A percentile compares a stretch with the other conserved stretches of the same genome.
Conservation (phyloP, 441 rosid genomes). For the Pelargonium citronellum region DNA sequence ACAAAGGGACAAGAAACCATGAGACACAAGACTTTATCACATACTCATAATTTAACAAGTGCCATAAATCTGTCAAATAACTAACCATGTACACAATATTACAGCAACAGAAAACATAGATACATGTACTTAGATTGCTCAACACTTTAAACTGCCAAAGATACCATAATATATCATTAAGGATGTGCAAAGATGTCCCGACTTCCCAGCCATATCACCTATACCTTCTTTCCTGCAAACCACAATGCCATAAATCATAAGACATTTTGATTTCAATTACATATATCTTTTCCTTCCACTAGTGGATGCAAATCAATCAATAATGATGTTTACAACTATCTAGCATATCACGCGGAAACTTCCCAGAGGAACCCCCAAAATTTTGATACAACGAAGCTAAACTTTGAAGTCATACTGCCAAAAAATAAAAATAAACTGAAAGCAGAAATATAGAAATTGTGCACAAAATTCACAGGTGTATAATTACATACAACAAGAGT, state of each 20-base stretch:
- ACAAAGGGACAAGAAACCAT: too few species aligned
- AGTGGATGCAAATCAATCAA: too few species aligned
- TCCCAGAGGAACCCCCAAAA: background rate
- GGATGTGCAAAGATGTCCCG: background rate
- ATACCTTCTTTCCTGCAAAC: conserved; percentile 5
- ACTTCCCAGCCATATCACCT: background rate
- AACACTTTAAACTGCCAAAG: conserved; percentile 4
- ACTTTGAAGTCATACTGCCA: too few species aligned
- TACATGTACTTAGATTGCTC: background rate
- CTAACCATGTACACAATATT: background rate
- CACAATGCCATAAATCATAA: background rate
- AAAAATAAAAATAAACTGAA: too few species aligned
- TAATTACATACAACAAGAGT: too few species aligned
- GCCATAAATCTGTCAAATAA: background rate
- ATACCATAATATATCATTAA: background rate
- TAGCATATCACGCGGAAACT: too few species aligned
- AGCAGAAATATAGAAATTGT: background rate
- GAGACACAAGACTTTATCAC: too few species aligned
- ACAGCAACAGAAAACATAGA: background rate
- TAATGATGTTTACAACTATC: too few species aligned
- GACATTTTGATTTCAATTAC: too few species aligned
- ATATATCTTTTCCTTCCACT: background rate
- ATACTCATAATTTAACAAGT: too few species aligned
- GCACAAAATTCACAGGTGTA: too few species aligned
- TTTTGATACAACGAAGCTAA: background rate